phyloP scores from a whole-genome alignment of 2,329 filamentous ascomycete species.

The Dothiorella sarmentorum region DNA sequence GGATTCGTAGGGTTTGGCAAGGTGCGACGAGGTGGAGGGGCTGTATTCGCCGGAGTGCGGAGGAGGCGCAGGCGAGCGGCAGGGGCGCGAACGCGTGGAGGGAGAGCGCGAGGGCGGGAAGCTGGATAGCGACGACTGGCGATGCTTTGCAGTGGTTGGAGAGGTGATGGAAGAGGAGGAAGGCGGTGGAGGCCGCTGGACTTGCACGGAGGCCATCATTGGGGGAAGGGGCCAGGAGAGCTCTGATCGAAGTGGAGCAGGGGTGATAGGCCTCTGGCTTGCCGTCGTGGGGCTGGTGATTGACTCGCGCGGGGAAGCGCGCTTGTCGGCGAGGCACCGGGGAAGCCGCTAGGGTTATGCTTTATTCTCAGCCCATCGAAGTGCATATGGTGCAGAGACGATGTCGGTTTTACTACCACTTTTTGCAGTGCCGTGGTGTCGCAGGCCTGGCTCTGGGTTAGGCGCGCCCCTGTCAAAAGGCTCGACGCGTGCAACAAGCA shows the following conservation, averaged over 20 bases:
- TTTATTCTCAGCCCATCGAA: not conserved
- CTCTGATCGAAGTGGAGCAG: conserved; percentile 10
- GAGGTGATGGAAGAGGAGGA: not conserved
- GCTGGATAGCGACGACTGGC: conserved; percentile 41
- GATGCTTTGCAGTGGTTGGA: conserved; percentile 24
- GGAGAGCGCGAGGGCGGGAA: conserved; percentile 40
- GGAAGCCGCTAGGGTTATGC: not conserved
- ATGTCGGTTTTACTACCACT: not conserved
- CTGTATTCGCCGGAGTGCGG: conserved; percentile 31
- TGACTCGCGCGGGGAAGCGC: conserved; percentile 3
- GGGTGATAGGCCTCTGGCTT: conserved; percentile 4
- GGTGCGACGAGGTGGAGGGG: conserved; percentile 21
- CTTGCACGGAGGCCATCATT: conserved; percentile 30
- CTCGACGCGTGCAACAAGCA: not conserved
- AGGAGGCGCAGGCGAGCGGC: conserved; percentile 35
- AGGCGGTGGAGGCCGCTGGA: conserved; percentile 26
- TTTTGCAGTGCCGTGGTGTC: not conserved
- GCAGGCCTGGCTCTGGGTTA: not conserved
- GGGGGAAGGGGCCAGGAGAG: conserved; percentile 16
- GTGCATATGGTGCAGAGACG: not conserved
- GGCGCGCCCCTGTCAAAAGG: not conserved
- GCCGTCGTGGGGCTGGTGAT: conserved; percentile 7
- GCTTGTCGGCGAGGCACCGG: not conserved
- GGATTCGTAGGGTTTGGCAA: conserved; percentile 27
- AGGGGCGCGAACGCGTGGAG: conserved; percentile 34